Conservation (phyloP, 2,329 filamentous ascomycete species). For the Aplosporella prunicola region DNA sequence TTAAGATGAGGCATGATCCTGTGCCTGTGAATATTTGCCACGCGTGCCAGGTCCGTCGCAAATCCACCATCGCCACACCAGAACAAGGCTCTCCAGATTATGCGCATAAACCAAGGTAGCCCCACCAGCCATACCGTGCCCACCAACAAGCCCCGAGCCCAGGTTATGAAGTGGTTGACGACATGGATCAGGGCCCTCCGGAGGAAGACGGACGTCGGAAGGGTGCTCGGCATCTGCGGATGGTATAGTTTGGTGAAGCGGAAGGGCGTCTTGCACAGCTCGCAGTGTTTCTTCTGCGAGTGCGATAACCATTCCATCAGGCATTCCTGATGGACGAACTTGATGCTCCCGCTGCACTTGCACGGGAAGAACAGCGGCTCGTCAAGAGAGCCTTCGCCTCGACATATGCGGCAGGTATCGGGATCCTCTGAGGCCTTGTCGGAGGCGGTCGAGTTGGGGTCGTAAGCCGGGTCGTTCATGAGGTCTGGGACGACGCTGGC, state of each 20-base stretch:
- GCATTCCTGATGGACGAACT: conserved; percentile 95
- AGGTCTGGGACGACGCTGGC: conserved; percentile 28
- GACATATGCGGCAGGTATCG: conserved; percentile 94
- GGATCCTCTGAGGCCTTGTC: conserved; percentile 41
- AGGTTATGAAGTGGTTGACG: conserved; percentile 61
- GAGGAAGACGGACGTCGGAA: conserved; percentile 74
- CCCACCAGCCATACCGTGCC: conserved; percentile 78
- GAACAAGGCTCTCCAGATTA: conserved; percentile 87
- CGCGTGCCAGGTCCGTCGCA: conserved; percentile 35
- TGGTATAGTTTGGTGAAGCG: conserved; percentile 97
- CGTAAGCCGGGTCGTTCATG: conserved; percentile 49
- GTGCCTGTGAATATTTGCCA: conserved; percentile 15
- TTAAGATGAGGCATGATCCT: background rate
- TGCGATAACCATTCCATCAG: conserved; percentile 98
- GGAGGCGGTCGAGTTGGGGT: conserved; percentile 25
- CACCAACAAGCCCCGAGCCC: conserved; percentile 70
- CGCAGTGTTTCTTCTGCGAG: conserved; percentile 98
- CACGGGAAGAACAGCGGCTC: conserved; percentile 95
- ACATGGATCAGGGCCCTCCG: conserved; percentile 68
- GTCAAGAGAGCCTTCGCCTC: conserved; percentile 70
- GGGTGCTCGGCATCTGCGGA: conserved; percentile 77
- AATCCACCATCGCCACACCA: conserved; percentile 80
- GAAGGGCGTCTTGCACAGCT: conserved; percentile 97
- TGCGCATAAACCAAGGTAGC: conserved; percentile 83
- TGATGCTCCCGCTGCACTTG: conserved; percentile 98